phyloP scores from a whole-genome alignment of 2,329 filamentous ascomycete genomes.

The Trichoderma afroharzianum region DNA sequence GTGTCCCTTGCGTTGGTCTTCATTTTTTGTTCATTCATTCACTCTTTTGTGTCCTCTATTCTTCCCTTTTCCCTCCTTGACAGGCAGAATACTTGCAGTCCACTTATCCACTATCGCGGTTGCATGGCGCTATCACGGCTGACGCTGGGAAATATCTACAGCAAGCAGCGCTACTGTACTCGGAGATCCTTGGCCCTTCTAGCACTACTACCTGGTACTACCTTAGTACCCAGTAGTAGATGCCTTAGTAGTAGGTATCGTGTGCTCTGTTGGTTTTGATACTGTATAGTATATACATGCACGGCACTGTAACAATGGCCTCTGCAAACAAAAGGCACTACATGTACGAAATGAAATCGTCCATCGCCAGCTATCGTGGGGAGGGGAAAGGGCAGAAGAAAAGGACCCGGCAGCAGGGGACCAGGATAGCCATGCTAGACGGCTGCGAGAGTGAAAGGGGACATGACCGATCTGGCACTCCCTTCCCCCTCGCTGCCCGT shows the following conservation, averaged over 20 bases:
- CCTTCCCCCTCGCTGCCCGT: background rate
- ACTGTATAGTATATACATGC: background rate
- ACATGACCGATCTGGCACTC: conserved; percentile 5
- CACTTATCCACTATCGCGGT: background rate
- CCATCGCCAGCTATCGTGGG: background rate
- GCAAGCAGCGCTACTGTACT: background rate
- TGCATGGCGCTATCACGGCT: conserved; percentile 11
- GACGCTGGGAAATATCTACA: background rate
- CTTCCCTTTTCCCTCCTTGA: background rate
- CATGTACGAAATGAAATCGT: background rate
- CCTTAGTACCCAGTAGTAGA: background rate
- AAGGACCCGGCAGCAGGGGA: background rate
- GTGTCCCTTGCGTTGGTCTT: background rate
- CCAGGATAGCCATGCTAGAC: background rate
- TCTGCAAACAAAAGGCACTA: background rate
- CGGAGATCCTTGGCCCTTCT: background rate
- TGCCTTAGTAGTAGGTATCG: background rate
- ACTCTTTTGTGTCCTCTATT: background rate
- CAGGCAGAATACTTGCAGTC: background rate
- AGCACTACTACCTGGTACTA: too few relatives aligned
- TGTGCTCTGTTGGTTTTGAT: background rate
- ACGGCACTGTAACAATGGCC: background rate
- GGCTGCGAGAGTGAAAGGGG: background rate
- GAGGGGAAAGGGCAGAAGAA: background rate
- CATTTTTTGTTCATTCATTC: background rate